Evolutionary conservation across 2,329 filamentous ascomycete genomes (phyloP).

Genomic region (Paecilomyces formosus): DNA sequence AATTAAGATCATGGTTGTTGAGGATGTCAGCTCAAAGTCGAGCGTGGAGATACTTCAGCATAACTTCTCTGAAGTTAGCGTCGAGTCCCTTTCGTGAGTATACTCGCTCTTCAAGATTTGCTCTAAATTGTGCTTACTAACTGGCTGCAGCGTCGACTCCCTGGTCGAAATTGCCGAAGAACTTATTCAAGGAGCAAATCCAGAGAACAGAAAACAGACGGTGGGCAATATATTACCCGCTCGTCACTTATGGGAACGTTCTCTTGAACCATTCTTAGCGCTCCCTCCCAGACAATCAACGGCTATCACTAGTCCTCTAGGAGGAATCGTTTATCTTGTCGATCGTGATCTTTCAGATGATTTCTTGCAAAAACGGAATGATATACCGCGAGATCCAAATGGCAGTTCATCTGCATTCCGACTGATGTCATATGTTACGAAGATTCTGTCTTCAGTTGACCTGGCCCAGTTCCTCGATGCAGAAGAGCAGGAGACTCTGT

Average conservation of each 20-base stretch:
- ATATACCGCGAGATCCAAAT: conserved; percentile 53
- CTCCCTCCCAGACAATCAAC: conserved; percentile 48
- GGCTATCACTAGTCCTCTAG: conserved; percentile 65
- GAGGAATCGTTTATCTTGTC: conserved; percentile 62
- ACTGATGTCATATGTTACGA: conserved; percentile 63
- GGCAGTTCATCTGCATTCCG: conserved; percentile 67
- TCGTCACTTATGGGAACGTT: conserved; percentile 55
- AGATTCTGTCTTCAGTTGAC: conserved; percentile 45
- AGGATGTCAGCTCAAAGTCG: conserved; percentile 35
- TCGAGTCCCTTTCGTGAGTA: conserved; percentile 40
- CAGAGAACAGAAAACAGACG: conserved; percentile 18
- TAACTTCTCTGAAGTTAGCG: conserved; percentile 39
- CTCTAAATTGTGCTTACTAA: conserved; percentile 11
- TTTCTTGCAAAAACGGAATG: conserved; percentile 17
- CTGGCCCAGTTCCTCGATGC: conserved; percentile 23
- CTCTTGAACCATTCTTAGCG: conserved; percentile 48
- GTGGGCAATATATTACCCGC: conserved; percentile 54
- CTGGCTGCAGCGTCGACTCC: conserved; percentile 45
- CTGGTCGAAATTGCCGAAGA: conserved; percentile 49
- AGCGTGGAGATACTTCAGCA: conserved; percentile 47
- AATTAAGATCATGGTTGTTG: conserved; percentile 28
- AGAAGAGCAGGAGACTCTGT: conserved; percentile 31
- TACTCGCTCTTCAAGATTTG: background rate
- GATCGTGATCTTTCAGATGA: conserved; percentile 20
- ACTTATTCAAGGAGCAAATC: conserved; percentile 29